These are phyloP conservation scores for Arthroderma sp. DNA, from an alignment of 2,329 filamentous ascomycete species.

Conservation along the genomic window DNA sequence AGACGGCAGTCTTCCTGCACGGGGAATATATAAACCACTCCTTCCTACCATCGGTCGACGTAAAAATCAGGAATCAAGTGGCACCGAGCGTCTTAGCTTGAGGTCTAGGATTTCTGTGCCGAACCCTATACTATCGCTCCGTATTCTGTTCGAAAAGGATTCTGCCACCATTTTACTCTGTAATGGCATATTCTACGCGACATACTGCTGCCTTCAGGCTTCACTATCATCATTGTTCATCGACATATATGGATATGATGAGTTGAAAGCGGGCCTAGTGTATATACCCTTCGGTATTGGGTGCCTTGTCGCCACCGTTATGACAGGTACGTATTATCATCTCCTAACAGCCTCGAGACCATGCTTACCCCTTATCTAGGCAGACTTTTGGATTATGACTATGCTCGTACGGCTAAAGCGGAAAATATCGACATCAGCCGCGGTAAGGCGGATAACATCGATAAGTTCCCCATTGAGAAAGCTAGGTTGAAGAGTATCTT, in stretches of 20 bases:
- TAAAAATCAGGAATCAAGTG: no score
- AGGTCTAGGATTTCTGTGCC: conserved; percentile 11
- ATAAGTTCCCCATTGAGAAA: conserved; percentile 12
- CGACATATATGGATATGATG: neutral
- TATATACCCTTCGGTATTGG: conserved; percentile 1
- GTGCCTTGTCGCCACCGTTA: conserved; percentile 1
- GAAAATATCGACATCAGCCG: conserved; percentile 1
- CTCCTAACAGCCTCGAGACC: no score
- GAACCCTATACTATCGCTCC: conserved; percentile 26
- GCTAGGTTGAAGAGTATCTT: neutral
- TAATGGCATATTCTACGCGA: conserved; percentile 1
- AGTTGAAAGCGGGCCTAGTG: neutral
- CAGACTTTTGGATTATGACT: conserved; percentile 4
- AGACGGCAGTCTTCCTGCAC: conserved; percentile 24
- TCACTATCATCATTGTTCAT: conserved; percentile 1
- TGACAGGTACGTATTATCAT: conserved; percentile 1
- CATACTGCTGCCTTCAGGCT: neutral
- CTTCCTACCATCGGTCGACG: no score
- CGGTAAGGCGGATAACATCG: neutral
- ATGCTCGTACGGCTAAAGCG: neutral
- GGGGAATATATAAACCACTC: no score
- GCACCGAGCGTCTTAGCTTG: no score
- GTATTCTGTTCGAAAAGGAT: conserved; percentile 1
- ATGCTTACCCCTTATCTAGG: no score
- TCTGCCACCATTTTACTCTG: conserved; percentile 1